These are phyloP conservation scores for Alternaria infectoria DNA, from an alignment of 2,329 filamentous ascomycete genomes.

Conservation along the genomic window DNA sequence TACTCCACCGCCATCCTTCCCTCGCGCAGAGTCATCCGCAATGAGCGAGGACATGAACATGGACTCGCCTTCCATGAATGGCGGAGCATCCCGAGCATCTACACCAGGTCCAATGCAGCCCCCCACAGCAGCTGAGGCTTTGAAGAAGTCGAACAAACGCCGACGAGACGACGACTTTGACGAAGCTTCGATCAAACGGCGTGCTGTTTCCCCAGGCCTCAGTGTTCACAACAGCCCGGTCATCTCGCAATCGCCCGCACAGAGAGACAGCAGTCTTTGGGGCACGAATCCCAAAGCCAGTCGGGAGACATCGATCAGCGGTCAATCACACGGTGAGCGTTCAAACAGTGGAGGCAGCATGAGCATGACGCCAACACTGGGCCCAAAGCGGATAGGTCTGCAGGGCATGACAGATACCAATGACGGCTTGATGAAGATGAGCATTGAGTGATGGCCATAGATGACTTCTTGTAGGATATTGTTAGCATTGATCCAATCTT, in stretches of 20 bases:
- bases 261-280: slow-evolving; percentile 74
- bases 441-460: slow-evolving; percentile 70
- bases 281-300: slow-evolving; percentile 72
- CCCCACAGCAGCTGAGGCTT: slow-evolving; percentile 48
- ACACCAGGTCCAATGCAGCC: slow-evolving; percentile 48
- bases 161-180: slow-evolving; percentile 91
- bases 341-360: slow-evolving; percentile 58
- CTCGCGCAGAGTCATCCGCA: slow-evolving; percentile 59
- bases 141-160: slow-evolving; percentile 66
- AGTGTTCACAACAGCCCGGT: slow-evolving; percentile 90
- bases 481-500: slow-evolving; percentile 7
- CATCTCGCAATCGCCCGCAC: slow-evolving; percentile 78
- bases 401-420: slow-evolving; percentile 97
- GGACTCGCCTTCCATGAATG: slow-evolving; percentile 65
- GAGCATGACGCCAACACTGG: slow-evolving; percentile 49
- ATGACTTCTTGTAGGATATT: background rate
- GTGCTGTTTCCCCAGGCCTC: slow-evolving; percentile 89
- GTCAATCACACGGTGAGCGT: slow-evolving; percentile 59
- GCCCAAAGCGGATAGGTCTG: slow-evolving; percentile 59
- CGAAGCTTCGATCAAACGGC: slow-evolving; percentile 83
- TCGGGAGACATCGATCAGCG: slow-evolving; percentile 59
- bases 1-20: slow-evolving; percentile 66
- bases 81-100: slow-evolving; percentile 43
- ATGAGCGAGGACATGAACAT: slow-evolving; percentile 73
- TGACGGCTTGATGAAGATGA: slow-evolving; percentile 96